Percentiles rank a stretch among this genome's conserved stretches.
Evolutionary conservation across 768 basidiomycete genomes (phyloP).

Genomic region (Lanmaoa rubissima): DNA sequence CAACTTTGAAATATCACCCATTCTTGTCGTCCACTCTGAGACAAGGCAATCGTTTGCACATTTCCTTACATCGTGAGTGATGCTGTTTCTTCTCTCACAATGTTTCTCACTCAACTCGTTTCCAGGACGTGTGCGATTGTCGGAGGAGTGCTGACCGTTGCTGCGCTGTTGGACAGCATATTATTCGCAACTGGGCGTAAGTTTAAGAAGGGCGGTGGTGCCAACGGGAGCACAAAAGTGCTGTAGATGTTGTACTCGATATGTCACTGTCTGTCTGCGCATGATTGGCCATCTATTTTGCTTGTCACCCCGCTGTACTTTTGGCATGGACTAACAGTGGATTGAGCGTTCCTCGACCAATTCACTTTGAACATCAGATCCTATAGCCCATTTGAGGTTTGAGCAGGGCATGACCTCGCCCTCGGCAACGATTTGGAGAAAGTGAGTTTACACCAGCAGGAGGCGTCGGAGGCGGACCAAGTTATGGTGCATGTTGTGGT

Average conservation of each 20-base stretch:
- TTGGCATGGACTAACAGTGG: conserved; percentile 21
- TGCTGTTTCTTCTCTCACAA: background rate
- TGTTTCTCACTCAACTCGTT: background rate
- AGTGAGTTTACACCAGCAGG: too few relatives aligned
- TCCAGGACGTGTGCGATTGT: conserved; percentile 93
- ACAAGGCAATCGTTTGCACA: conserved; percentile 95
- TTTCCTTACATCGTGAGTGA: conserved; percentile 90
- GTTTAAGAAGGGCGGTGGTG: conserved; percentile 57
- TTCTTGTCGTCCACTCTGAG: conserved; percentile 90
- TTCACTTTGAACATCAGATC: conserved; percentile 14
- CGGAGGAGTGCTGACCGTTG: conserved; percentile 94
- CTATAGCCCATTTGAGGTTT: background rate
- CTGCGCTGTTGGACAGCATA: conserved; percentile 81
- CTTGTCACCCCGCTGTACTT: too few relatives aligned
- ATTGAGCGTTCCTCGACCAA: conserved; percentile 23
- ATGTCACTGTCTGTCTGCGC: conserved; percentile 5
- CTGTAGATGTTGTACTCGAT: conserved; percentile 24
- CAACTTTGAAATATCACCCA: conserved; percentile 97
- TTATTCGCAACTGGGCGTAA: conserved; percentile 79
- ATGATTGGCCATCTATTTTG: conserved; percentile 18
- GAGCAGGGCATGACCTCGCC: background rate
- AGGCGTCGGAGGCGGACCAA: too few relatives aligned
- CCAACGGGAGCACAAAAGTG: conserved; percentile 32
- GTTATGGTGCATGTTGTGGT: too few relatives aligned
- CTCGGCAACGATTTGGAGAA: too few relatives aligned